Percentiles rank a stretch among this genome's conserved stretches.
These are phyloP conservation scores for Rickenella mellea DNA, from an alignment of 768 basidiomycete genomes.

Conservation along the genomic window DNA sequence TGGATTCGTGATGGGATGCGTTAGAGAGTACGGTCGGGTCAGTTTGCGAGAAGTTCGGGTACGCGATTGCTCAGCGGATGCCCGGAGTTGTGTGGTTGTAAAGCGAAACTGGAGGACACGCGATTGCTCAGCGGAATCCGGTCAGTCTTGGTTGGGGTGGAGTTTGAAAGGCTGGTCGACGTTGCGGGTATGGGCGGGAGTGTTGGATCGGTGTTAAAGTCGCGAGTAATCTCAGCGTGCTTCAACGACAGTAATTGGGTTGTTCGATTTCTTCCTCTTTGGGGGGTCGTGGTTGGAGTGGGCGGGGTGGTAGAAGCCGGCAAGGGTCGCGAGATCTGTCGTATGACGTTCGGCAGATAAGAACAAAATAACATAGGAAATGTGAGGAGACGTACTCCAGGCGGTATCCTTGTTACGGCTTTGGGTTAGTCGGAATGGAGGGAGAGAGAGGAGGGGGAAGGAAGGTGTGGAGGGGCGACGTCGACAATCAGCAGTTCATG, in stretches of 20 bases:
- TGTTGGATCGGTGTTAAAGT: slow-evolving; percentile 19
- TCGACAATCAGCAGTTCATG: background rate
- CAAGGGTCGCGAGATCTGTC: slow-evolving; percentile 90
- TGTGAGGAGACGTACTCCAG: slow-evolving; percentile 26
- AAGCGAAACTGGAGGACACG: slow-evolving; percentile 3
- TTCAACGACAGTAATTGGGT: slow-evolving; percentile 28
- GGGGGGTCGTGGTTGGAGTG: slow-evolving; percentile 15
- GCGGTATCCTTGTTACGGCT: slow-evolving; percentile 37
- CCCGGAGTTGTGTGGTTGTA: background rate
- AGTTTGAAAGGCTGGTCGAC: slow-evolving; percentile 4
- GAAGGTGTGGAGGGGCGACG: background rate
- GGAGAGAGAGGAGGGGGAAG: background rate
- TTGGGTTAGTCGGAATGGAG: background rate
- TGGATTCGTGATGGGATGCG: slow-evolving; percentile 9
- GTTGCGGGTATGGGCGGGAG: slow-evolving; percentile 6
- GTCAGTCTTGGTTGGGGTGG: background rate
- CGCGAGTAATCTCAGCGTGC: slow-evolving; percentile 55
- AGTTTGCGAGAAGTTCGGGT: slow-evolving; percentile 17
- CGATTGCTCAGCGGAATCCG: slow-evolving; percentile 3
- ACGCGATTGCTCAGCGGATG: slow-evolving; percentile 39
- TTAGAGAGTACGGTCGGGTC: background rate
- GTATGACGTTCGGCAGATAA: slow-evolving; percentile 6
- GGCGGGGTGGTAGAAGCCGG: slow-evolving; percentile 61
- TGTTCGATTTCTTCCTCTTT: slow-evolving; percentile 20
- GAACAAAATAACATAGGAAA: slow-evolving; percentile 1